A percentile compares a stretch with the other conserved stretches of the same genome.
Conservation (phyloP, 1,139 yeast species). For the Geotrichum restrictum region DNA sequence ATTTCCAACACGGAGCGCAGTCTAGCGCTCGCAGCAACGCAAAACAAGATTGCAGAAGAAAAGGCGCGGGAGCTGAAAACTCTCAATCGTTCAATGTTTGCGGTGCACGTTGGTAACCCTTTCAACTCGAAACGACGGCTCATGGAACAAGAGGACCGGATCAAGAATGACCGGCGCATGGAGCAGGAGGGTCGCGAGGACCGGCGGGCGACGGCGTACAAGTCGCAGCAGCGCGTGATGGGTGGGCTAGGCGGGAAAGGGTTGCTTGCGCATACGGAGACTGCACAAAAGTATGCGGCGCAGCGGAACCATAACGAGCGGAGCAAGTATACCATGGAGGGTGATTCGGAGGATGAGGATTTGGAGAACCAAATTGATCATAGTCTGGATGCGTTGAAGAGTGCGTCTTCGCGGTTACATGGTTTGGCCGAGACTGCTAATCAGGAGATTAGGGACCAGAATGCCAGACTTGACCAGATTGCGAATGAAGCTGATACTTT, state of each 20-base stretch:
- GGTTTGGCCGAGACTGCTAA: conserved; percentile 51
- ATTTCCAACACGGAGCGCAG: conserved; percentile 75
- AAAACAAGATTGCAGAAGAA: conserved; percentile 76
- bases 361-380: conserved; percentile 56
- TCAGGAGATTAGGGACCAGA: conserved; percentile 52
- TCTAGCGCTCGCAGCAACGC: conserved; percentile 72
- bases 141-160: conserved; percentile 68
- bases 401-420: conserved; percentile 49
- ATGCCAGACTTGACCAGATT: conserved; percentile 49
- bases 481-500: conserved; percentile 52
- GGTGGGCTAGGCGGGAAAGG: conserved; percentile 39
- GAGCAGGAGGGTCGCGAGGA: conserved; percentile 47
- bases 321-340: conserved; percentile 50
- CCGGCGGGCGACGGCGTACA: conserved; percentile 44
- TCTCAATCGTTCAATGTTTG: conserved; percentile 75
- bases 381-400: conserved; percentile 50
- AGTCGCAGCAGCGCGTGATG: conserved; percentile 50
- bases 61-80: conserved; percentile 77
- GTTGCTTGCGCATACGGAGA: conserved; percentile 38
- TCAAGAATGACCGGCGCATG: conserved; percentile 61
- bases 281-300: conserved; percentile 37
- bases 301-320: conserved; percentile 39
- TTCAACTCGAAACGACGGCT: conserved; percentile 77
- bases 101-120: conserved; percentile 79
- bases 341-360: conserved; percentile 58